Evolutionary conservation across 352 stramenopile species (phyloP), one percentile per base, ranked within the genome.

Genomic region (Pythium angustatum): DNA sequence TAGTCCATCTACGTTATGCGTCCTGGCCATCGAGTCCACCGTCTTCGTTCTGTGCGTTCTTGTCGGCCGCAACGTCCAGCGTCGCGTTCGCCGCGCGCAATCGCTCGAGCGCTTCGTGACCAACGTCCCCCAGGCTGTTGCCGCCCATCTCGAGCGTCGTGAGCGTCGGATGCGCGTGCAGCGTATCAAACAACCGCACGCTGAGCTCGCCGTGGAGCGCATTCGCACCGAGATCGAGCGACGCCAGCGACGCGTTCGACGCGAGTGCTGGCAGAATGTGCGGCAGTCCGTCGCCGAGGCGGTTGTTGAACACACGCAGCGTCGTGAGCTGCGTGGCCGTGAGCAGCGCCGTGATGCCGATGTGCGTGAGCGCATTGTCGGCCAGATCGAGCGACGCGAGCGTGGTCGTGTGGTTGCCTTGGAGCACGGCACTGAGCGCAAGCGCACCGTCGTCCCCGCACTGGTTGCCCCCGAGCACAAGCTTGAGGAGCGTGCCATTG

Each of bases 61-160:
- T 94, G 71, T 94, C 82, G 19, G 84, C 83, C 36, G 83, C 85
- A 31, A 94, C 80, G 67, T 94, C 85, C 7, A 94, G 69, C 5
- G 34, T 47, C 8, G 53, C 76, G 64, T 92, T 94, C 0, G 71
- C 79, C 3, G 66, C 62, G 19, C 80, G 82, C 50, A 94, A 69
- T 28, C 58, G 68, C 31, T 92, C 81, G 17, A 94, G 76, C 43
- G 85, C 85, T 0, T 66, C 72, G 45, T 86, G 81, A 26, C 85
- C 85, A 14, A 76, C 68, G 54, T 91, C 77, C 9, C 83, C 85
- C 1, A 94, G 68, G 26, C 79, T 89, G 68, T 94, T 94, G 64
- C 85, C 85, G 63, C 85, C 85, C 78, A 94, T 89, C 55, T 94
- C 85, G 15, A 93, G 77, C 26, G 85, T 94, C 66, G 78, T 78